Evolutionary conservation across 805 yeast genomes (phyloP).

Genomic region (Yamadazyma olivae): DNA sequence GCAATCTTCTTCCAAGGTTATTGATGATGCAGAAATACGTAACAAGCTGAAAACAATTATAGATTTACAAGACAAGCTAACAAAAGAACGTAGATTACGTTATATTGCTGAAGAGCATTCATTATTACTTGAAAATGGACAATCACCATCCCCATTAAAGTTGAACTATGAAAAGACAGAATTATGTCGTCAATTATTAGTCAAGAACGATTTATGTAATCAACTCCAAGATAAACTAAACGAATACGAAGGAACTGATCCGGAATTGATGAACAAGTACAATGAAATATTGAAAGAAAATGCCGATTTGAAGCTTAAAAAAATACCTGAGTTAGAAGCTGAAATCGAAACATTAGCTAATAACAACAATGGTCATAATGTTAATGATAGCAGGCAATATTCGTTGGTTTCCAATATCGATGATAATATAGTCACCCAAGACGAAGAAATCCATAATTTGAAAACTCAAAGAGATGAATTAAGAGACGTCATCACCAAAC

Average conservation of each 20-base stretch:
- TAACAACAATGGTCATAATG: not conserved
- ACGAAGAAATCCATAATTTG: constrained; percentile 20
- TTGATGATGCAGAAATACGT: constrained; percentile 49
- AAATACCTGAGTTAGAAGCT: constrained; percentile 47
- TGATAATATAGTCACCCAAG: constrained; percentile 10
- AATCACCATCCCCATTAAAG: constrained; percentile 52
- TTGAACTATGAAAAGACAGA: constrained; percentile 55
- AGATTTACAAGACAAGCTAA: constrained; percentile 53
- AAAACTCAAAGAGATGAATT: constrained; percentile 39
- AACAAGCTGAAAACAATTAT: constrained; percentile 33
- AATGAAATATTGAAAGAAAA: constrained; percentile 39
- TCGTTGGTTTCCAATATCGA: constrained; percentile 5
- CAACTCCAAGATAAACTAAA: constrained; percentile 47
- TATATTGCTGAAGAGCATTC: constrained; percentile 72
- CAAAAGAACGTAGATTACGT: constrained; percentile 62
- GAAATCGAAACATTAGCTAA: constrained; percentile 7
- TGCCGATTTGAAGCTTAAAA: constrained; percentile 37
- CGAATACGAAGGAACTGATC: constrained; percentile 32
- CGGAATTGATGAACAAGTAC: constrained; percentile 35
- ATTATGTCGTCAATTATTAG: constrained; percentile 43
- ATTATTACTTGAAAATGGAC: constrained; percentile 50
- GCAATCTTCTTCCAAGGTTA: not conserved
- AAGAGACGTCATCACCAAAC: constrained; percentile 35
- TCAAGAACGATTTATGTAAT: constrained; percentile 46
- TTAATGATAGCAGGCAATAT: constrained; percentile 6